Base-by-base conservation (phyloP, 768 basidiomycete genomes). In the Xerocomus brunneocitrinus region DNA sequence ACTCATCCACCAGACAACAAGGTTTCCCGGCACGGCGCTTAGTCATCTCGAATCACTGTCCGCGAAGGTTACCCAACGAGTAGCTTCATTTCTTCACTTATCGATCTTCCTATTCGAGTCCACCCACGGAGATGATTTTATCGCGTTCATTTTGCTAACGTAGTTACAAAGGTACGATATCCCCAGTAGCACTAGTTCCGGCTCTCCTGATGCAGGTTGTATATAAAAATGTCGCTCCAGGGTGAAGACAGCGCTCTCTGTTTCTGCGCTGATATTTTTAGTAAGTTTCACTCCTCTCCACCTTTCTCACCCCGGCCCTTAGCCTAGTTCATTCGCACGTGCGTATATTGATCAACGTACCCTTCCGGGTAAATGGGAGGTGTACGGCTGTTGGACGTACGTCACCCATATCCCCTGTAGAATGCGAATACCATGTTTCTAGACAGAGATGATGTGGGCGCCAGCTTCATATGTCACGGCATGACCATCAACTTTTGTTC, bases 401-500 rank as follows among this genome's bases (percentile, higher is more conserved):
- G 73, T 67, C 16, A 34, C 4, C 19, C 44, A 4, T 16, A 24
- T 12, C 8, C 61, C 43, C 22, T 44, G 16, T n/a, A 7, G 28
- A 44, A n/a, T 7, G 19, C 9, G 28, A 8, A 31, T 31, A 43
- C 42, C 27, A 28, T 43, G 8, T 43, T 22, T 50, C 38, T 30
- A 6, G 57, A 6, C 61, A 84, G 83, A 41, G 86, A 88, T 63
- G 77, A 77, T 41, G 69, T 75, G 35, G 76, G 64, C 16, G 68
- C 0, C 76, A 90, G 38, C 78, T 2, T 66, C 73, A 76, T 58
- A 66, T 76, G n/a, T 71, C 67, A 36, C 6, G 70, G 68, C 24
- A 89, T 89, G 84, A 89, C 87, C 4, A 74, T 82, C 32, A 82
- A 79, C 47, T 79, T 63, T 57, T 81, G 79, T 45, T 67, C 64